A percentile compares a stretch with the other conserved stretches of the same genome.
phyloP scores from a whole-genome alignment of 2,329 filamentous ascomycete genomes.

The Penicillium italicum region DNA sequence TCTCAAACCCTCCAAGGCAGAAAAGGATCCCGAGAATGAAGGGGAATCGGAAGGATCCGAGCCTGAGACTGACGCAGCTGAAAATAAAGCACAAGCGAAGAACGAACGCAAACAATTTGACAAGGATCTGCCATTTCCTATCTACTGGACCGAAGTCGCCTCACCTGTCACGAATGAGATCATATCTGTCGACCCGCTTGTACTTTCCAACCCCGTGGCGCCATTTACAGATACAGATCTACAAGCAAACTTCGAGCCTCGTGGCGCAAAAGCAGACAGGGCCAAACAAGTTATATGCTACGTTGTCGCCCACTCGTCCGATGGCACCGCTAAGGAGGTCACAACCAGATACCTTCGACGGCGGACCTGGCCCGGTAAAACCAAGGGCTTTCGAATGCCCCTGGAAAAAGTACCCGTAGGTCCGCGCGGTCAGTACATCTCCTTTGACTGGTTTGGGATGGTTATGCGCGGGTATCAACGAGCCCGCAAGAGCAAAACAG shows the following conservation, averaged over 20 bases:
- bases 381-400: constrained; percentile 77
- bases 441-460: constrained; percentile 83
- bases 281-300: constrained; percentile 89
- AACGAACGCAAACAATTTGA: constrained; percentile 57
- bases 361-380: constrained; percentile 78
- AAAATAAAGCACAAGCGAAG: constrained; percentile 36
- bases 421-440: constrained; percentile 70
- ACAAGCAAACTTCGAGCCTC: constrained; percentile 72
- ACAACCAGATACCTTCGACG: constrained; percentile 85
- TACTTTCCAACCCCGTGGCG: constrained; percentile 63
- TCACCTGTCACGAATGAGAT: constrained; percentile 78
- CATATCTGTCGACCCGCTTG: constrained; percentile 71
- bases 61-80: constrained; percentile 21
- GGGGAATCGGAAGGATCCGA: constrained; percentile 15
- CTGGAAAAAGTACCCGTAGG: constrained; percentile 77
- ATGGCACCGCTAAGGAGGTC: constrained; percentile 90
- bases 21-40: constrained; percentile 5
- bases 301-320: constrained; percentile 73
- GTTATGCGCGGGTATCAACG: constrained; percentile 71
- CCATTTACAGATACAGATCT: constrained; percentile 62
- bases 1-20: constrained; percentile 37
- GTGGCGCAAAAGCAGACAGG: constrained; percentile 77
- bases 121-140: constrained; percentile 73
- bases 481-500: constrained; percentile 54
- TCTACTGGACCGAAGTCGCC: constrained; percentile 89